phyloP scores from a whole-genome alignment of 106 monocot genomes.

The Apostasia ramifera region DNA sequence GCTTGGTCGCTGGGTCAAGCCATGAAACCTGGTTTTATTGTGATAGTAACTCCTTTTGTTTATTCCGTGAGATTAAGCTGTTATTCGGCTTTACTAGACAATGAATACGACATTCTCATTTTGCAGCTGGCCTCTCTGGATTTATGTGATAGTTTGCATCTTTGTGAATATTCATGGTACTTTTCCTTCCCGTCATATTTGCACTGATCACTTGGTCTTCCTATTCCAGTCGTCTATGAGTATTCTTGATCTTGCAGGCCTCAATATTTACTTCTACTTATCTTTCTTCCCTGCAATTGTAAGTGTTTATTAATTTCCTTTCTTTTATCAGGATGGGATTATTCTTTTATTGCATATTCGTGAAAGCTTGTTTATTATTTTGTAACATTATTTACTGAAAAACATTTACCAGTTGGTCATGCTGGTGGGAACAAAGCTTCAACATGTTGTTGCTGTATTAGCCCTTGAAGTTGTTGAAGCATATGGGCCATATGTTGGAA shows the following conservation, averaged over 20 bases:
- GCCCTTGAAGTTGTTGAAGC: constrained; percentile 68
- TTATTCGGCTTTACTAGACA: no score
- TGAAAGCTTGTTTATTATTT: not conserved
- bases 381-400: not conserved
- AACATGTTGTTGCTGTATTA: constrained; percentile 76
- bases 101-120: not conserved
- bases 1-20: no score
- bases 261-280: constrained; percentile 87
- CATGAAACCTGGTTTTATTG: no score
- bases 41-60: no score
- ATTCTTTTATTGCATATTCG: constrained; percentile 2
- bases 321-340: not conserved
- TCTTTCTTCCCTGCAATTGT: constrained; percentile 83
- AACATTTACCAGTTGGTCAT: constrained; percentile 55
- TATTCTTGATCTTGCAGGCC: constrained; percentile 32
- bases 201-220: not conserved
- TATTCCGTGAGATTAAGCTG: no score
- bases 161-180: constrained; percentile 85
- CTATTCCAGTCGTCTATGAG: not conserved
- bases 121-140: constrained; percentile 86
- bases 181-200: not conserved
- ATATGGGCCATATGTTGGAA: constrained; percentile 55
- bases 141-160: constrained; percentile 74
- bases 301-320: constrained; percentile 19
- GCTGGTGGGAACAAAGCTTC: constrained; percentile 71